Evolutionary conservation across 2,329 filamentous ascomycete species (phyloP).

Genomic region (Cladosporium sphaerospermum): DNA sequence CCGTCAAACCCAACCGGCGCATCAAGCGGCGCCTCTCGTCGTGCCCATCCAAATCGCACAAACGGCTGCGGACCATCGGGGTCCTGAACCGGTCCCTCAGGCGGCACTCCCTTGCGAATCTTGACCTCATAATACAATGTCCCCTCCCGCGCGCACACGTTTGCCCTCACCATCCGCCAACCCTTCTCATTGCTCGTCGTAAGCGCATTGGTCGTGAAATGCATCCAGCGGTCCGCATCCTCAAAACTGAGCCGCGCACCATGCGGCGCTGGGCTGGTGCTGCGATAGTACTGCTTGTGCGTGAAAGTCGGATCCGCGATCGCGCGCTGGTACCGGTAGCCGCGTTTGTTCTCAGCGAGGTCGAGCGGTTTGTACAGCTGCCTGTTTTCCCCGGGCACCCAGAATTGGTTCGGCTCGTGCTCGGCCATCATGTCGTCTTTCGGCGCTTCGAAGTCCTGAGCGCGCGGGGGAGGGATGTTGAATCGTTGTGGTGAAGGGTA

Average conservation of each 20-base stretch:
- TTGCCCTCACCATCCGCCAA: conserved; percentile 84
- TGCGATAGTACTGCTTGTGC: conserved; percentile 80
- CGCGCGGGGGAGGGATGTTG: conserved; percentile 42
- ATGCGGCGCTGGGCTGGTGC: conserved; percentile 79
- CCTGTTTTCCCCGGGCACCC: conserved; percentile 35
- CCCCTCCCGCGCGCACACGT: conserved; percentile 83
- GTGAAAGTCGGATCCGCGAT: conserved; percentile 85
- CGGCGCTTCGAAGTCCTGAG: conserved; percentile 44
- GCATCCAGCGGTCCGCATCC: conserved; percentile 79
- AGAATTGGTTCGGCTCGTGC: conserved; percentile 41
- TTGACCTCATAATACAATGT: conserved; percentile 93
- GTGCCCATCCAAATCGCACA: conserved; percentile 79
- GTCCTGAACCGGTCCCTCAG: conserved; percentile 35
- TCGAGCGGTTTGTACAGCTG: conserved; percentile 46
- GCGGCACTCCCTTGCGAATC: conserved; percentile 68
- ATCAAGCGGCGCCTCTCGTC: conserved; percentile 74
- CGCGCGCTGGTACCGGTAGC: conserved; percentile 83
- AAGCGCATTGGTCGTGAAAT: conserved; percentile 63
- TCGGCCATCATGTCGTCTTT: conserved; percentile 41
- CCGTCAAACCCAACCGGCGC: conserved; percentile 81
- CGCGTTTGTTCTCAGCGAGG: conserved; percentile 58
- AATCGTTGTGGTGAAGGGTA: conserved; percentile 46
- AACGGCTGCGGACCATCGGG: conserved; percentile 45
- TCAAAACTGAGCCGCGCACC: conserved; percentile 85
- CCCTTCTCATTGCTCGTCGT: conserved; percentile 87